Percentiles rank a stretch among this genome's conserved stretches.
phyloP scores from a whole-genome alignment of 495 filamentous ascomycete species.

The Astrothelium macrocarpum region DNA sequence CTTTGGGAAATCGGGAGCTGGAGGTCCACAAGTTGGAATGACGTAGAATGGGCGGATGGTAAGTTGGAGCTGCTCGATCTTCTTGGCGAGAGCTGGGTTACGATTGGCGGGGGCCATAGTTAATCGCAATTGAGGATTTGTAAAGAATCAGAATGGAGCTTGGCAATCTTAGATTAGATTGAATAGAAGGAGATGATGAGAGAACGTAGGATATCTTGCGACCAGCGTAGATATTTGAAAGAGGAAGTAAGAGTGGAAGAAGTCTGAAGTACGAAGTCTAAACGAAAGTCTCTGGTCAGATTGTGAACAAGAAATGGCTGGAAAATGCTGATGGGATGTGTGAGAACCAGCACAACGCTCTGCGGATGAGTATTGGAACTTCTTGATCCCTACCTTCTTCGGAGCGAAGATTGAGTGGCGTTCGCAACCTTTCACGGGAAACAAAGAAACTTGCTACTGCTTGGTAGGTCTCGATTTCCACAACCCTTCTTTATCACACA shows the following conservation, averaged over 20 bases:
- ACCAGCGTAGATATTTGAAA: slow-evolving; percentile 5
- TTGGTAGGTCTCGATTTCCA: not conserved
- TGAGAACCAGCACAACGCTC: not conserved
- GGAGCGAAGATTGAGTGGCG: not conserved
- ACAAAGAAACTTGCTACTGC: not conserved
- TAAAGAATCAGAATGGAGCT: not conserved
- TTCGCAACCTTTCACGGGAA: not conserved
- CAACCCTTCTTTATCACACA: not conserved
- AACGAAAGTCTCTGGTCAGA: not conserved
- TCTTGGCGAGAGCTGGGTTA: slow-evolving; percentile 20
- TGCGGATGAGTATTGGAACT: not conserved
- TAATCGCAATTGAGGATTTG: not conserved
- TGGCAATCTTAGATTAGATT: not conserved
- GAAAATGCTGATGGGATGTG: not conserved
- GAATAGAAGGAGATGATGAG: not conserved
- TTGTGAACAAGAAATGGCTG: not conserved
- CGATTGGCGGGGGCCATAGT: slow-evolving; percentile 19
- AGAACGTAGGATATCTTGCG: slow-evolving; percentile 5
- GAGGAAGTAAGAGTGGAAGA: too few species aligned
- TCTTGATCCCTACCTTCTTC: too few species aligned
- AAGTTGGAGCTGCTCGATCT: slow-evolving; percentile 31
- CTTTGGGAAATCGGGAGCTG: slow-evolving; percentile 57
- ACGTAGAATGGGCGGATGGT: slow-evolving; percentile 49
- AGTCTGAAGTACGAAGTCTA: not conserved
- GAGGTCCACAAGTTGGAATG: slow-evolving; percentile 43